Base-by-base conservation (phyloP, 2,329 filamentous ascomycete genomes). In the Phyllosticta ampelicida region DNA sequence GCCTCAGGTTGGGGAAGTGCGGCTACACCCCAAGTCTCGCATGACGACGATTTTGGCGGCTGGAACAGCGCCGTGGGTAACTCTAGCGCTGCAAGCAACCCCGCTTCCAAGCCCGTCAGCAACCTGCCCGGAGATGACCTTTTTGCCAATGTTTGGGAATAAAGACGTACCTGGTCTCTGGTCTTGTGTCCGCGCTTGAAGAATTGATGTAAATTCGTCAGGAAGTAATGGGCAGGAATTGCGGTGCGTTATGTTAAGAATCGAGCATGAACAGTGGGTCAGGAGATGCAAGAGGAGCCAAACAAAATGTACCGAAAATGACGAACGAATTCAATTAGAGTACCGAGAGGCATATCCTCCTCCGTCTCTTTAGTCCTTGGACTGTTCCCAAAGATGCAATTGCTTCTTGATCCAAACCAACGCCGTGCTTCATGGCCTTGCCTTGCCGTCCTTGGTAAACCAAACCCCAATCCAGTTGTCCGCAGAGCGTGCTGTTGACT, bases 141-240 rank as follows among this genome's bases (percentile, higher is more conserved):
- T 66, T 97, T 97, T 73, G 90, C 87, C 29, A 97, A 97, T 72
- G 92, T 97, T 54, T 97, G 92, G 92, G 82, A 90, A 75, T 96
- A 75, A 48, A n/a, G 1, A 10, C 13, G 13, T n/a, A n/a, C 13
- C 13, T n/a, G 13, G 13, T 44, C 5, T 44, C 16, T 6, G n/a
- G 36, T 44, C n/a, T 44, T n/a, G 3, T 9, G 36, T 44, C 16
- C 6, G 36, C 36, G 5, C 4, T 8, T 44, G 30, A 26, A 3
- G 23, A 8, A 26, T 26, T 26, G 13, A n/a, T 44, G 36, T 16
- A n/a, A n/a, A n/a, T n/a, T 26, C 23, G 3, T 26, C 23, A 26
- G 23, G 23, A 44, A 44, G 11, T 13, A 13, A 44, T 44, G 36
- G 36, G 6, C n/a, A 44, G 36, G 36, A 44, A 16, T 44, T n/a